Conservation (phyloP, 345 rosid species). For the Brassica nigra region DNA sequence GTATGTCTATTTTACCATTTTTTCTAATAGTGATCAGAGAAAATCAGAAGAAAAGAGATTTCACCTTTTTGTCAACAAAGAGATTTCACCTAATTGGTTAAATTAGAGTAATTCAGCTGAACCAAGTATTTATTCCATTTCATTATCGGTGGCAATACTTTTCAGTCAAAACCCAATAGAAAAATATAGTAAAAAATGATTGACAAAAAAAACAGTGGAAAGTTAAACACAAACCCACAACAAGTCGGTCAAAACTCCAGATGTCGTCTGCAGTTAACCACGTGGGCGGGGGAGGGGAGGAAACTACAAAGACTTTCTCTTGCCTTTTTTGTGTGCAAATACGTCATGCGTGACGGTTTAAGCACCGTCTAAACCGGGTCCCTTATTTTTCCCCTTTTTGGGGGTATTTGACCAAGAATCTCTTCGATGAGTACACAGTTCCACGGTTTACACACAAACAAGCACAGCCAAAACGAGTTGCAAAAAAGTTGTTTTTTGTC, state of each 20-base stretch:
- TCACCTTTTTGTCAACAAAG: too few species aligned
- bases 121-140: too few species aligned
- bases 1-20: too few species aligned
- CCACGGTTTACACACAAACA: constrained; percentile 18
- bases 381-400: neutral
- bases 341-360: constrained; percentile 26
- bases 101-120: neutral
- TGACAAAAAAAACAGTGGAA: neutral
- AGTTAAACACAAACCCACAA: neutral
- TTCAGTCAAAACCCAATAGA: too few species aligned
- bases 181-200: too few species aligned
- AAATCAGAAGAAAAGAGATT: too few species aligned
- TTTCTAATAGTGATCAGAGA: too few species aligned
- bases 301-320: constrained; percentile 2
- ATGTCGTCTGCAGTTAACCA: neutral
- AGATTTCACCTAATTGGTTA: neutral
- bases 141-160: too few species aligned
- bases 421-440: neutral
- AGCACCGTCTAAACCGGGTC: constrained; percentile 28
- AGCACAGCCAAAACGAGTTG: neutral
- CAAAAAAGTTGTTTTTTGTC: constrained; percentile 33
- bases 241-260: neutral
- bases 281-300: constrained; percentile 5
- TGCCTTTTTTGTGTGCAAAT: neutral
- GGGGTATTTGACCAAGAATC: constrained; percentile 31